Percentiles rank a stretch among this genome's conserved stretches.
Conservation (phyloP, 768 basidiomycete species). For the Mycena rebaudengoi region DNA sequence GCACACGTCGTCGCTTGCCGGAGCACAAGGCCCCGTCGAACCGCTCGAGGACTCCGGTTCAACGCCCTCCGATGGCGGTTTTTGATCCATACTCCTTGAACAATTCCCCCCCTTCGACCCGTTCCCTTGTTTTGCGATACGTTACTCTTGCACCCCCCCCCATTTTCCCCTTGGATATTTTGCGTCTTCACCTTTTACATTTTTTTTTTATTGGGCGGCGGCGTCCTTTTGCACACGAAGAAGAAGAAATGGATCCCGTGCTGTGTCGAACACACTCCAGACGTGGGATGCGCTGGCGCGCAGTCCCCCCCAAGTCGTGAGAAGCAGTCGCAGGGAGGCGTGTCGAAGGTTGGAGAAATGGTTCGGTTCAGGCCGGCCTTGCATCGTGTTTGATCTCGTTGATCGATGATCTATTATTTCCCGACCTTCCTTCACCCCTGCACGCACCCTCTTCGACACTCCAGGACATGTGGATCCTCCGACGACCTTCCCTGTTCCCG, state of each 20-base stretch:
- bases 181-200: slow-evolving; percentile 40
- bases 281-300: not conserved
- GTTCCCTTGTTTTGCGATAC: slow-evolving; percentile 42
- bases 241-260: slow-evolving; percentile 7
- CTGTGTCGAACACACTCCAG: not conserved
- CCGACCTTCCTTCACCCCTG: not conserved
- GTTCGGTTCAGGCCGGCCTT: slow-evolving; percentile 18
- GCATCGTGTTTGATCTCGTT: slow-evolving; percentile 32
- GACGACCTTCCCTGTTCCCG: slow-evolving; percentile 7
- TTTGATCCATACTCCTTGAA: slow-evolving; percentile 42
- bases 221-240: slow-evolving; percentile 1
- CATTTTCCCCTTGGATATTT: slow-evolving; percentile 33
- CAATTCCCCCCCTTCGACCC: slow-evolving; percentile 5
- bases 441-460: not conserved
- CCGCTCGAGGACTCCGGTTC: slow-evolving; percentile 35
- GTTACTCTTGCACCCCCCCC: slow-evolving; percentile 38
- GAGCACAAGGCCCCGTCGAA: slow-evolving; percentile 47
- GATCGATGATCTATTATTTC: slow-evolving; percentile 25
- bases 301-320: slow-evolving; percentile 10
- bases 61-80: slow-evolving; percentile 58
- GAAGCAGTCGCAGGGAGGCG: slow-evolving; percentile 3
- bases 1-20: slow-evolving; percentile 44
- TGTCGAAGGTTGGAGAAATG: not conserved
- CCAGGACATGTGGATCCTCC: slow-evolving; percentile 22
- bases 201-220: slow-evolving; percentile 18